Percentiles rank a stretch among this genome's conserved stretches.
Conservation (phyloP, 768 basidiomycete species). For the Kwoniella europaea region DNA sequence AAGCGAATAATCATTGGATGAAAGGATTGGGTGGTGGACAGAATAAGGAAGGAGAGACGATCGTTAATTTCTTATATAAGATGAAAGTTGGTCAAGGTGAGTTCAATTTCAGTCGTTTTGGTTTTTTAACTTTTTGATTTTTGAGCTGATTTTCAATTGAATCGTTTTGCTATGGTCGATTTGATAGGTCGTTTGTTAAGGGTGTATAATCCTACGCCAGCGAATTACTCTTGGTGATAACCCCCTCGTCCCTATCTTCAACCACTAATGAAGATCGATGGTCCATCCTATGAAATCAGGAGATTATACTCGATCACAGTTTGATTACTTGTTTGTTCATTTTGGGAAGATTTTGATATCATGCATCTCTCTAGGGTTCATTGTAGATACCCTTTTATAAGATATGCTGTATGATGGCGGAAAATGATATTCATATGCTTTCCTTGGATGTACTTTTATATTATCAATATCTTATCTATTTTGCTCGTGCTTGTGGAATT, state of each 20-base stretch:
- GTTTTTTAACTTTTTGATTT: neutral
- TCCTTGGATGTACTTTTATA: too few relatives aligned
- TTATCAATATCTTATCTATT: too few relatives aligned
- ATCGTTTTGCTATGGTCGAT: neutral
- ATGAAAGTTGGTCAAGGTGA: conserved; percentile 52
- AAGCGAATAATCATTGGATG: conserved; percentile 52
- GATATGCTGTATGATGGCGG: too few relatives aligned
- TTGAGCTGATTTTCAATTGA: neutral
- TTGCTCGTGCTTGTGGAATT: too few relatives aligned
- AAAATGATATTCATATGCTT: too few relatives aligned
- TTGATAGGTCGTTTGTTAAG: conserved; percentile 40
- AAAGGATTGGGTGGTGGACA: conserved; percentile 53
- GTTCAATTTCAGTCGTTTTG: conserved; percentile 13
- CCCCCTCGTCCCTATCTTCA: neutral
- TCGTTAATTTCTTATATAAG: conserved; percentile 55
- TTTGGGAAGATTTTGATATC: too few relatives aligned
- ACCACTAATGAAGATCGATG: too few relatives aligned
- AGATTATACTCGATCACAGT: too few relatives aligned
- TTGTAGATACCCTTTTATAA: too few relatives aligned
- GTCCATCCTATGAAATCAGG: too few relatives aligned
- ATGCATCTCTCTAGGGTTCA: too few relatives aligned
- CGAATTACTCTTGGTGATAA: conserved; percentile 15
- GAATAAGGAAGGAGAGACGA: conserved; percentile 54
- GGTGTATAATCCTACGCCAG: conserved; percentile 42
- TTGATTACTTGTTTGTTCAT: too few relatives aligned